Evolutionary conservation across 1,139 yeast genomes (phyloP).

Genomic region (Blastobotrys capitulatus): DNA sequence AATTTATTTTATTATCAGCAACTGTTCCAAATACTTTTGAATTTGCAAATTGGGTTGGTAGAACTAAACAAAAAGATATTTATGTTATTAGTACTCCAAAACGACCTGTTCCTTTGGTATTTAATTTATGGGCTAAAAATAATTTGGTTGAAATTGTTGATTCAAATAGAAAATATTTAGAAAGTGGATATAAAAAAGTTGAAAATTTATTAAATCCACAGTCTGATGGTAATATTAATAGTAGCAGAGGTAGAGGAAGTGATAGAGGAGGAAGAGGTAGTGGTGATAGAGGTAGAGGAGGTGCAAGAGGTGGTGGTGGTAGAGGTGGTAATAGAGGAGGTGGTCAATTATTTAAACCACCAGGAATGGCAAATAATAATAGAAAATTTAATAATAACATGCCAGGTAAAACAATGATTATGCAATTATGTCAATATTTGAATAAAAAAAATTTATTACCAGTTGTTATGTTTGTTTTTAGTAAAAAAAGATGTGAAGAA

Average conservation of each 20-base stretch:
- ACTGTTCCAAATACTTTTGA: slow-evolving; percentile 97
- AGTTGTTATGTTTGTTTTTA: slow-evolving; percentile 88
- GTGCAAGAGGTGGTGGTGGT: slow-evolving; percentile 30
- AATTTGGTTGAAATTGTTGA: slow-evolving; percentile 67
- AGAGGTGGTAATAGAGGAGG: slow-evolving; percentile 32
- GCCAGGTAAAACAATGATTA: slow-evolving; percentile 50
- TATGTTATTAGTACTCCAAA: slow-evolving; percentile 94
- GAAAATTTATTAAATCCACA: slow-evolving; percentile 43
- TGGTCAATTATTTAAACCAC: no score
- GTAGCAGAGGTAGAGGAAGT: slow-evolving; percentile 33
- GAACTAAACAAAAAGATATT: slow-evolving; percentile 92
- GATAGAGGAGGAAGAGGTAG: slow-evolving; percentile 29
- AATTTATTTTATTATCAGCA: slow-evolving; percentile 82
- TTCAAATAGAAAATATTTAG: slow-evolving; percentile 62
- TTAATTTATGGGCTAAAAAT: slow-evolving; percentile 72
- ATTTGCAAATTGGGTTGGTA: slow-evolving; percentile 97
- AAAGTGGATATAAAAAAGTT: slow-evolving; percentile 58
- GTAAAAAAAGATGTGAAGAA: slow-evolving; percentile 89
- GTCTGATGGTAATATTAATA: slow-evolving; percentile 33
- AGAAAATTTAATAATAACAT: slow-evolving; percentile 49
- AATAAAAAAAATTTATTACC: slow-evolving; percentile 68
- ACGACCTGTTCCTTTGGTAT: slow-evolving; percentile 92
- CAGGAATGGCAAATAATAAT: no score
- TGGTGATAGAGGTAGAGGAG: slow-evolving; percentile 17
- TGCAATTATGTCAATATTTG: slow-evolving; percentile 63